Base-by-base conservation (phyloP, 208 protist species). In the Jaenimonas drosophilae region DNA sequence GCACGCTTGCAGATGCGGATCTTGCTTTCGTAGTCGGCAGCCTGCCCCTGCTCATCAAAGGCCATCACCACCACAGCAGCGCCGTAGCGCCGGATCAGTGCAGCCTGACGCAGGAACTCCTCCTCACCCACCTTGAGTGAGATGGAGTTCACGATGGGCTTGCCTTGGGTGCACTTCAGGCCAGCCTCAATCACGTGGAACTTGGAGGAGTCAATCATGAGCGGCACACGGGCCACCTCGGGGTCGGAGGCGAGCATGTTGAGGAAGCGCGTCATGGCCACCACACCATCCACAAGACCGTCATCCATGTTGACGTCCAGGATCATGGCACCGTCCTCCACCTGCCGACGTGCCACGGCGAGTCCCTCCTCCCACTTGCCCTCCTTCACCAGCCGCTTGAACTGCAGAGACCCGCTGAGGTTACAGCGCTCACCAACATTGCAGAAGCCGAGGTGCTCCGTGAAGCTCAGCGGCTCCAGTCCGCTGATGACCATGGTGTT, bases 261-360 rank as follows among this genome's bases (percentile, higher is more conserved):
- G 17, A 97, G 49, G 37, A 98, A 97, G 47, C 88, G 93, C 28
- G 54, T 78, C 70, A 98, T 97, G 20, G 82, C 79, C 11, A 49
- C 50, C 4, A 87, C 71, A 50, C 77, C 70, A 57, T 98, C 96
- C 47, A 98, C 64, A 63, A 98, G 72, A 42, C 94, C 95, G 45
- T 98, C 96, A 59, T 98, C 96, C 59, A 98, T 82, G 73, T 98
- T 98, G 38, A 98, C 78, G 67, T 98, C 96, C 26, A 98, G 55
- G 7, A 98, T 70, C 76, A 97, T 95, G 4, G 95, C 96, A 30
- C 96, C 95, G n/a, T 85, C 70, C 47, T 98, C 84, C 1, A 97
- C 88, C 68, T 96, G 90, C 59, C 67, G 59, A 48, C 65, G 58
- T 21, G 77, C 76, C 26, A 87, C 61, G 11, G 59, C 54, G 3